Evolutionary conservation across 768 basidiomycete genomes (phyloP).

Genomic region (Tulasnella sp.): DNA sequence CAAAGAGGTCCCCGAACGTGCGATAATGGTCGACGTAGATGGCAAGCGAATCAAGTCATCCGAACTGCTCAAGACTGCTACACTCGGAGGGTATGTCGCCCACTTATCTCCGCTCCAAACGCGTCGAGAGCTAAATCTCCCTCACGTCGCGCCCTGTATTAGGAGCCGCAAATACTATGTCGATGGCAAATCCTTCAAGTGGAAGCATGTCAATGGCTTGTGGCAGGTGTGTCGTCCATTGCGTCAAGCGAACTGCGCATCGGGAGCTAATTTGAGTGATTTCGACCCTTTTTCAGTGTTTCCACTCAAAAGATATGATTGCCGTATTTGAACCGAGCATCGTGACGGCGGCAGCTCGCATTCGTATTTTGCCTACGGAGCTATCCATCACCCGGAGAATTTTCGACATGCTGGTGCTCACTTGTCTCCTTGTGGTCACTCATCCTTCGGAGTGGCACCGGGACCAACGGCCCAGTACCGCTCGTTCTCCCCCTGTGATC

Average conservation of each 20-base stretch:
- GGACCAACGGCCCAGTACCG: too few species aligned
- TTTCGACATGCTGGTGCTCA: constrained; percentile 9
- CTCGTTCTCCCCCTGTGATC: too few species aligned
- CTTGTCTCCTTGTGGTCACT: constrained; percentile 11
- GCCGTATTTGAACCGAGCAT: constrained; percentile 16
- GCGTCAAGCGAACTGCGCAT: neutral
- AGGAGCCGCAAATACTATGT: constrained; percentile 12
- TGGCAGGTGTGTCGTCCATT: neutral
- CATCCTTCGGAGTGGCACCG: constrained; percentile 10
- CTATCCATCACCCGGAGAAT: constrained; percentile 1
- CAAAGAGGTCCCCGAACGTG: neutral
- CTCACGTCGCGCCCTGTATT: neutral
- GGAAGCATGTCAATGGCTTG: constrained; percentile 6
- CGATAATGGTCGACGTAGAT: neutral
- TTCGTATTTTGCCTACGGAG: neutral
- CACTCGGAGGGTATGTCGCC: constrained; percentile 13
- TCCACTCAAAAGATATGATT: neutral
- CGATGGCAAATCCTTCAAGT: constrained; percentile 10
- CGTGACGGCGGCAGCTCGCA: constrained; percentile 3
- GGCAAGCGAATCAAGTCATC: neutral
- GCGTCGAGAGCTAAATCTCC: neutral
- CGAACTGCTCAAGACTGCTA: neutral
- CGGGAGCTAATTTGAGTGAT: neutral
- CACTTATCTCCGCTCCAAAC: neutral
- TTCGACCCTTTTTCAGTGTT: neutral